Conservation (phyloP, 163 green algal genomes). For the Prototheca cutis region DNA sequence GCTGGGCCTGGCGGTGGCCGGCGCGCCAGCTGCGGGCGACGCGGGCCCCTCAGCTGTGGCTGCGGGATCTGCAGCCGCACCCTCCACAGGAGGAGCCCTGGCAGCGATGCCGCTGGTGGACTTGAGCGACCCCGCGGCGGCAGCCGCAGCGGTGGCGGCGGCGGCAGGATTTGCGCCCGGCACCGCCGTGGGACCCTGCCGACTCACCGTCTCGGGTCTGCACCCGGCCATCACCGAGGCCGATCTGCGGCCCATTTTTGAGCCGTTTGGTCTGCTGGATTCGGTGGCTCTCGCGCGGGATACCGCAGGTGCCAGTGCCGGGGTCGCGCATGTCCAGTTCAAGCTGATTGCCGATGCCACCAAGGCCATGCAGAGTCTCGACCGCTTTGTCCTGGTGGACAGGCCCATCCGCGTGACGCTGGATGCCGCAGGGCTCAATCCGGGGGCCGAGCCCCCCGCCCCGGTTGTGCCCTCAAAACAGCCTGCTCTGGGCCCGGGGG, state of each 20-base stretch:
- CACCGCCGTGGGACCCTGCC: constrained; percentile 23
- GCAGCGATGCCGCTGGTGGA: not conserved
- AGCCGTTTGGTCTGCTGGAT: constrained; percentile 76
- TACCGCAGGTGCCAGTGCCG: constrained; percentile 24
- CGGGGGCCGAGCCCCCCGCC: not conserved
- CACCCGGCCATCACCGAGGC: constrained; percentile 51
- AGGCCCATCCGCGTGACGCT: not conserved
- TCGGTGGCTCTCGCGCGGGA: constrained; percentile 52
- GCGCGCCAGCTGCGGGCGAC: no score
- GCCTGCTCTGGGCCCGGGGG: no score
- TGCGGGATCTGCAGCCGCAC: no score
- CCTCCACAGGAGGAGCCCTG: no score
- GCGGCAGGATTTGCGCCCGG: constrained; percentile 3
- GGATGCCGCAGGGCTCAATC: not conserved
- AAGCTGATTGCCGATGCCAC: constrained; percentile 1
- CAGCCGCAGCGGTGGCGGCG: constrained; percentile 1
- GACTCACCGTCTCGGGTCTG: constrained; percentile 58
- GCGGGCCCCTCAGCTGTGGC: no score
- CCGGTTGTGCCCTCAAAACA: no score
- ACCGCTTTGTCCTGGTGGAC: not conserved
- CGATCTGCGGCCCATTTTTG: constrained; percentile 78
- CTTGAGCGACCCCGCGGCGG: not conserved
- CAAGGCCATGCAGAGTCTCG: not conserved
- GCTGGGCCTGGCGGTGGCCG: no score
- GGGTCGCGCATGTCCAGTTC: constrained; percentile 44